A percentile compares a stretch with the other conserved stretches of the same genome.
Evolutionary conservation across 2,329 filamentous ascomycete species (phyloP).

Genomic region (Penicillium sp.): DNA sequence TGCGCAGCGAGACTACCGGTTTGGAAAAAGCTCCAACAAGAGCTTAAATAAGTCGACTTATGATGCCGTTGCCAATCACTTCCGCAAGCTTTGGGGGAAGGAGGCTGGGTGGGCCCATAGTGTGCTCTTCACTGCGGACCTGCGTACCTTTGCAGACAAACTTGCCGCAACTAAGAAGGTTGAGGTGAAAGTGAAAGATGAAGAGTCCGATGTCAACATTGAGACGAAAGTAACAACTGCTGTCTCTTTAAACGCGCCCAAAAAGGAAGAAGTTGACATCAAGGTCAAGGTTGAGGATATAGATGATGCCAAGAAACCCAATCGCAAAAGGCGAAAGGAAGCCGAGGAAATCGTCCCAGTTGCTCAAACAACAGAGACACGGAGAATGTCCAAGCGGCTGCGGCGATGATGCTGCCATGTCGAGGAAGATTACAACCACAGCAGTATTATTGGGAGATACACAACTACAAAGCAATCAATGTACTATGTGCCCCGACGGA

Average conservation of each 20-base stretch:
- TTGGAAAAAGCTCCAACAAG: slow-evolving; percentile 77
- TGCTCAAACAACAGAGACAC: slow-evolving; percentile 26
- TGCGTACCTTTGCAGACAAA: slow-evolving; percentile 76
- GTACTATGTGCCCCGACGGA: not conserved
- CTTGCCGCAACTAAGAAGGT: slow-evolving; percentile 45
- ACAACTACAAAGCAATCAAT: not conserved
- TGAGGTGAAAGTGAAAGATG: slow-evolving; percentile 34
- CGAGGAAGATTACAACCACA: not conserved
- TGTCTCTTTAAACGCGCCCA: slow-evolving; percentile 25
- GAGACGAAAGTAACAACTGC: slow-evolving; percentile 30
- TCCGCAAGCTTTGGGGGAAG: slow-evolving; percentile 83
- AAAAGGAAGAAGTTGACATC: slow-evolving; percentile 21
- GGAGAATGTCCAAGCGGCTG: slow-evolving; percentile 35
- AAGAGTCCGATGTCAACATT: slow-evolving; percentile 27
- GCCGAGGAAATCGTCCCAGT: slow-evolving; percentile 21
- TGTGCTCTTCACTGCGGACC: slow-evolving; percentile 90
- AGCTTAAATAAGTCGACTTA: slow-evolving; percentile 87
- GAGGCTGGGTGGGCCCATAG: slow-evolving; percentile 98
- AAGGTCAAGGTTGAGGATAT: slow-evolving; percentile 22
- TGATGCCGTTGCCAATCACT: slow-evolving; percentile 85
- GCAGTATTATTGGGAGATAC: not conserved
- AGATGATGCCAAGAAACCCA: slow-evolving; percentile 10
- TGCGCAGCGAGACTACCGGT: slow-evolving; percentile 90
- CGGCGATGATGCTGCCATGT: slow-evolving; percentile 9
- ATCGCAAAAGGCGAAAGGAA: slow-evolving; percentile 20